These are phyloP conservation scores for Oryza glaberrima DNA, from an alignment of 176 grass and related monocot genomes.

Conservation along the genomic window DNA sequence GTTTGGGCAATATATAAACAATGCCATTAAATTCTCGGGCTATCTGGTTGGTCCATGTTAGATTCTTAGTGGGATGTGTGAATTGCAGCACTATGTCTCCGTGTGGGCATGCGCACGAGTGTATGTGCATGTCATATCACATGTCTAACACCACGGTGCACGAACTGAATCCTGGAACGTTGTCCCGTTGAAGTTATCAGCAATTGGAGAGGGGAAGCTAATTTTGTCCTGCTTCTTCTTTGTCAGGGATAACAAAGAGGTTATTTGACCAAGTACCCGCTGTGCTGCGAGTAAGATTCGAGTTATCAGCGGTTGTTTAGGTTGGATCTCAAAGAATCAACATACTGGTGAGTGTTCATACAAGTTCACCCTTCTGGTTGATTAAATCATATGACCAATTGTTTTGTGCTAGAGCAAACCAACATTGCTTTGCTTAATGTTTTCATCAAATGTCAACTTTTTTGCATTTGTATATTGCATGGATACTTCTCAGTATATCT, in stretches of 20 bases:
- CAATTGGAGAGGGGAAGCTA: constrained; percentile 11
- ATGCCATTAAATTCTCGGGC: constrained; percentile 34
- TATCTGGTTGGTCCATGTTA: constrained; percentile 53
- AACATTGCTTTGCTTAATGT: constrained; percentile 1
- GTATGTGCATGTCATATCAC: constrained; percentile 48
- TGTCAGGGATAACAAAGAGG: constrained; percentile 10
- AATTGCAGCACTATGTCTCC: constrained; percentile 43
- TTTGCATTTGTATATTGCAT: constrained; percentile 2
- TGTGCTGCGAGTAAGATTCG: background rate
- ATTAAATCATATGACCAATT: background rate
- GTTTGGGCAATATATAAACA: constrained; percentile 41
- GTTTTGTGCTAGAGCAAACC: constrained; percentile 18
- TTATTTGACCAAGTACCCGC: background rate
- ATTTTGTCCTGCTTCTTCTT: constrained; percentile 22
- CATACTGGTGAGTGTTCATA: constrained; percentile 11
- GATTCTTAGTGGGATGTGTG: constrained; percentile 61
- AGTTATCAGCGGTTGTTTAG: background rate
- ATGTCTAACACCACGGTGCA: constrained; percentile 46
- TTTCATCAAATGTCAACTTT: background rate
- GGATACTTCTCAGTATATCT: background rate
- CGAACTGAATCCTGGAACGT: constrained; percentile 40
- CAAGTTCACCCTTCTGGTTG: background rate
- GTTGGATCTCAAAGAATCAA: background rate
- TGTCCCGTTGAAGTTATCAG: constrained; percentile 30
- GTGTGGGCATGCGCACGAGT: constrained; percentile 52